Evolutionary conservation across 805 yeast genomes (phyloP).

Genomic region (Tetrapisispora fleetii): DNA sequence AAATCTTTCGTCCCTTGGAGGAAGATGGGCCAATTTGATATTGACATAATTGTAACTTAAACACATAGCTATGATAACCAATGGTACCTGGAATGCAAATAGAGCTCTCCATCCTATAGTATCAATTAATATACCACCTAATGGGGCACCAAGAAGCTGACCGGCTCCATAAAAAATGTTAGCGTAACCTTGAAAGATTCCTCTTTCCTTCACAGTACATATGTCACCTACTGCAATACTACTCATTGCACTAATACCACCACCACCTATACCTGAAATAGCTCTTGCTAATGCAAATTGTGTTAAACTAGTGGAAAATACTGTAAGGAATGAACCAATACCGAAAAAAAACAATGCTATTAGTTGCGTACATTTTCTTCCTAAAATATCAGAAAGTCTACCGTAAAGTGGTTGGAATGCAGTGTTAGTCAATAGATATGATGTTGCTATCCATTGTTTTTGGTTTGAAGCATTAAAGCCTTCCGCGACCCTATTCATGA

Average conservation of each 20-base stretch:
- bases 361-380: conserved; percentile 37
- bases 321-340: conserved; percentile 38
- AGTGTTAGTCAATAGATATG: conserved; percentile 52
- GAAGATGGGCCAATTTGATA: conserved; percentile 40
- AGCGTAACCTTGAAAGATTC: conserved; percentile 74
- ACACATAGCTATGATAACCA: conserved; percentile 31
- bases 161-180: conserved; percentile 70
- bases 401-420: conserved; percentile 64
- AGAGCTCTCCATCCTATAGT: conserved; percentile 57
- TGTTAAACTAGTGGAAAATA: conserved; percentile 25
- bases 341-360: conserved; percentile 35
- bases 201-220: conserved; percentile 66
- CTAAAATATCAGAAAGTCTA: conserved; percentile 45
- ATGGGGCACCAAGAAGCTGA: conserved; percentile 57
- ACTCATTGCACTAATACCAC: conserved; percentile 68
- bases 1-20: conserved; percentile 37
- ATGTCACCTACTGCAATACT: conserved; percentile 71
- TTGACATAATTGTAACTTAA: conserved; percentile 31
- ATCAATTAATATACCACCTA: conserved; percentile 53
- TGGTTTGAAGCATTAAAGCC: conserved; percentile 39
- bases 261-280: conserved; percentile 85
- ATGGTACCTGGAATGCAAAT: conserved; percentile 42
- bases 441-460: conserved; percentile 58
- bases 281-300: conserved; percentile 47
- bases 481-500: conserved; percentile 39